Evolutionary conservation across 495 filamentous ascomycete genomes (phyloP), one percentile per base, ranked within the genome.

Genomic region (Aspergillus funiculosus): DNA sequence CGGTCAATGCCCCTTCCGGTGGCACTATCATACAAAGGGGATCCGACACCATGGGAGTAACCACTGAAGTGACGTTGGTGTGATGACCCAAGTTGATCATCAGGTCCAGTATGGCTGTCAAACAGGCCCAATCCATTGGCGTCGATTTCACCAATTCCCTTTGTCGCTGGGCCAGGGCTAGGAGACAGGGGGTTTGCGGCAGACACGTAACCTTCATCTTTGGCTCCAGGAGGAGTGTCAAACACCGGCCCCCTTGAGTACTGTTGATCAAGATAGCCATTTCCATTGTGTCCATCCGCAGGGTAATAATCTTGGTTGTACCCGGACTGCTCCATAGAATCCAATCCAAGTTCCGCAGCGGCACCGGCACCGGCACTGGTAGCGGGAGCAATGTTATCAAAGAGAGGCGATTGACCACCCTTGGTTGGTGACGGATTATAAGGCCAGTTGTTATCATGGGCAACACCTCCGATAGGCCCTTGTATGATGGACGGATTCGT

Each of bases 201-300:
- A 11, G 90, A 94, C 37, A 89, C 86, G 60, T 95, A 95, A 9
- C 91, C 91, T 68, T 96, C 90, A 57, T 95, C 90, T 47, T 81
- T 84, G 38, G 62, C 63, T 11, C 66, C 62, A 8, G 67, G 66
- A 3, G 72, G 72, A 6, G 68, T 75, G 15, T 60, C 62, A 42
- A 68, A 67, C 40, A 65, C 51, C 21, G 67, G 62, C 7, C 48
- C 60, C 29, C 56, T 56, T 19, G 66, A 60, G 45, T 62, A 54
- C 10, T 58, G 51, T 11, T 62, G 51, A 17, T 56, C 56, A 36
- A 59, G 56, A 42, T 69, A 67, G 34, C 65, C 62, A 39, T 71
- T 61, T 11, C 58, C 60, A 27, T 55, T 62, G 45, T 68, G 64
- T 28, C 60, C 65, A 37, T 69, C 60, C 13, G 53, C 40, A 36